phyloP scores from a whole-genome alignment of 2,329 filamentous ascomycete species.

The Biscogniauxia marginata region DNA sequence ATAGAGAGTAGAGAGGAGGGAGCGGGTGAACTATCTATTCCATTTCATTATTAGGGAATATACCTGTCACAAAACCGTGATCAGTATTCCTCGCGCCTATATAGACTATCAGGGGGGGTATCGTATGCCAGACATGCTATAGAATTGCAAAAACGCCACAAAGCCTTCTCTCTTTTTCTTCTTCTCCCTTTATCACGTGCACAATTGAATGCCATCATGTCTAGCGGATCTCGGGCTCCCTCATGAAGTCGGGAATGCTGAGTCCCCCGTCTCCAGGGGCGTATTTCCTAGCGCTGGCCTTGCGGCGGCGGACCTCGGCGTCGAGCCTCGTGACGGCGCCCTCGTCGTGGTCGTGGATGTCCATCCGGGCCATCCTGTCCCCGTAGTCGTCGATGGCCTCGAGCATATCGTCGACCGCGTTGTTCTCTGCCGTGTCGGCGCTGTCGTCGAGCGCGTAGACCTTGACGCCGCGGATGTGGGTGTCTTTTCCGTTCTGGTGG shows the following conservation, averaged over 20 bases:
- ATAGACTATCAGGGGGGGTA: neutral
- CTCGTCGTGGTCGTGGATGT: conserved; percentile 33
- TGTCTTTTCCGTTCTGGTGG: conserved; percentile 98
- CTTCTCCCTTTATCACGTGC: neutral
- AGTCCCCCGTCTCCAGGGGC: conserved; percentile 35
- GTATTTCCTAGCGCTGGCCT: conserved; percentile 28
- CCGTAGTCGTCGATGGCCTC: conserved; percentile 32
- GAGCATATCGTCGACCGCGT: conserved; percentile 35
- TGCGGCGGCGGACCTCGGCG: conserved; percentile 30
- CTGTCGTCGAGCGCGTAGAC: conserved; percentile 64
- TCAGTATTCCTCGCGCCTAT: neutral
- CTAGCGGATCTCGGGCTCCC: conserved; percentile 43
- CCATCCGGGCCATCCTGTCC: conserved; percentile 26
- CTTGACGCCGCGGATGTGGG: conserved; percentile 91
- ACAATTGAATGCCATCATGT: neutral
- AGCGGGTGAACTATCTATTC: neutral
- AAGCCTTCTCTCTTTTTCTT: neutral
- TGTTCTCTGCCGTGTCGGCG: conserved; percentile 38
- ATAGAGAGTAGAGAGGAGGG: too few relatives aligned
- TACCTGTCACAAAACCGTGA: neutral
- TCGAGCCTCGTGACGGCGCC: conserved; percentile 31
- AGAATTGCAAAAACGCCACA: conserved; percentile 12
- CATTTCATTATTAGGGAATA: neutral
- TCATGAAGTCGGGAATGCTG: conserved; percentile 39
- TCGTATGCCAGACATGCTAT: neutral